Conservation (phyloP, 208 protist species). For the Trypanosoma vivax region DNA sequence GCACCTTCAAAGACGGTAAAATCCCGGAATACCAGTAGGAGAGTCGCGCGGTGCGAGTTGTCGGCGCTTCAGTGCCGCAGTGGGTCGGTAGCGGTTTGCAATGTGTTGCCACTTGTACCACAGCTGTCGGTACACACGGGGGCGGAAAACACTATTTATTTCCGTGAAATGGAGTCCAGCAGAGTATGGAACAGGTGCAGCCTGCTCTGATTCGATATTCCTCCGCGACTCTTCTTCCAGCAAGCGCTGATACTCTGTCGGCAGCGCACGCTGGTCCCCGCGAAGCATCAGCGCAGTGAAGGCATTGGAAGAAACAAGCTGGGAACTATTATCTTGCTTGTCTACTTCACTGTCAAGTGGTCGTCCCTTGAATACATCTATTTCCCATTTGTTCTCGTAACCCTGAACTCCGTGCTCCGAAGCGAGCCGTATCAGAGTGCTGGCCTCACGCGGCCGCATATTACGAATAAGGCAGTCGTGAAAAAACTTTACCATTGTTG, state of each 20-base stretch:
- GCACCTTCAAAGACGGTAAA: constrained; percentile 62
- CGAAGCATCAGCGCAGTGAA: constrained; percentile 53
- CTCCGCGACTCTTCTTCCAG: constrained; percentile 46
- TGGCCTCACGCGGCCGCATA: constrained; percentile 71
- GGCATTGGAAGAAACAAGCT: not conserved
- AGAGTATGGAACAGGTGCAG: constrained; percentile 57
- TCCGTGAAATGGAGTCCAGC: constrained; percentile 71
- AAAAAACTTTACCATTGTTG: constrained; percentile 78
- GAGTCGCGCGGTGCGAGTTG: constrained; percentile 84
- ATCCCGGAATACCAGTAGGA: constrained; percentile 85
- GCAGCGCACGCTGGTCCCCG: constrained; percentile 55
- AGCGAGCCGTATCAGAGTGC: constrained; percentile 61
- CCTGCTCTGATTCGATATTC: constrained; percentile 40
- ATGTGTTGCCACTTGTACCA: constrained; percentile 90
- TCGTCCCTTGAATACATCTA: constrained; percentile 63
- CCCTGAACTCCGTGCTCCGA: constrained; percentile 68
- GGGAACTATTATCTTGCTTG: not conserved
- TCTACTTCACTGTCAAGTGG: constrained; percentile 42
- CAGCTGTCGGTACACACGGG: constrained; percentile 80
- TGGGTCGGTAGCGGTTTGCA: constrained; percentile 84
- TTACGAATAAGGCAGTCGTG: constrained; percentile 88
- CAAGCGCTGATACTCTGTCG: constrained; percentile 27
- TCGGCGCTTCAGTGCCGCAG: constrained; percentile 61
- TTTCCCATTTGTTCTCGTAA: constrained; percentile 77
- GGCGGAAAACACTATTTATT: constrained; percentile 78